A percentile compares a stretch with the other conserved stretches of the same genome.
phyloP scores from a whole-genome alignment of 2,329 filamentous ascomycete genomes.

The Trematosphaeria pertusa region DNA sequence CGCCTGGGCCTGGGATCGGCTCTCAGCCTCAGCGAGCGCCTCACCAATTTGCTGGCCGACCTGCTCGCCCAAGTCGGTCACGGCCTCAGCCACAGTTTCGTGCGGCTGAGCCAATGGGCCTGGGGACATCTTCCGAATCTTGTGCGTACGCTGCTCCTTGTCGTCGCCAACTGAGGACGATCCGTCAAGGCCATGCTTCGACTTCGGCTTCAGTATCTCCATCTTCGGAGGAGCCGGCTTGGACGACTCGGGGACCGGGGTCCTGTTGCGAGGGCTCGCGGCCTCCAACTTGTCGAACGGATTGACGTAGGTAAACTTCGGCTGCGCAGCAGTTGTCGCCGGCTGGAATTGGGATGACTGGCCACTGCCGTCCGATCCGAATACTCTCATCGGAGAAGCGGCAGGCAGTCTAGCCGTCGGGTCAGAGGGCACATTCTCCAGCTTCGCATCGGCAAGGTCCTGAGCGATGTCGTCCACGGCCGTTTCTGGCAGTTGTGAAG shows the following conservation, averaged over 20 bases:
- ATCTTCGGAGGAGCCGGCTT: slow-evolving; percentile 42
- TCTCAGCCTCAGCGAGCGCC: slow-evolving; percentile 62
- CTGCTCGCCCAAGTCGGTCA: slow-evolving; percentile 69
- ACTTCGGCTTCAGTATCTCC: slow-evolving; percentile 55
- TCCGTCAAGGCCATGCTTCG: slow-evolving; percentile 49
- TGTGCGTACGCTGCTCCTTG: slow-evolving; percentile 32
- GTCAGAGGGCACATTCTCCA: slow-evolving; percentile 47
- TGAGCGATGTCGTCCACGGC: slow-evolving; percentile 53
- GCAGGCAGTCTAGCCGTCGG: slow-evolving; percentile 33
- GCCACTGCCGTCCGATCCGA: slow-evolving; percentile 51
- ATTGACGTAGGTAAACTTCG: slow-evolving; percentile 74
- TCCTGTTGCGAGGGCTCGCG: slow-evolving; percentile 66
- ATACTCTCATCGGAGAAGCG: slow-evolving; percentile 38
- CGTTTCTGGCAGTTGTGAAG: slow-evolving; percentile 50
- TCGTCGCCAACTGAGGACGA: slow-evolving; percentile 35
- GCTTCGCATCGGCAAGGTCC: slow-evolving; percentile 53
- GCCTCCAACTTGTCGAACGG: slow-evolving; percentile 74
- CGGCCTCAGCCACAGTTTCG: slow-evolving; percentile 75
- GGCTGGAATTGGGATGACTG: slow-evolving; percentile 43
- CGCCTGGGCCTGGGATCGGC: slow-evolving; percentile 50
- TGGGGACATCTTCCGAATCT: slow-evolving; percentile 22
- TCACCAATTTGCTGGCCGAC: slow-evolving; percentile 69
- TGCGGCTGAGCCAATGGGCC: slow-evolving; percentile 26
- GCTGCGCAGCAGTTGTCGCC: slow-evolving; percentile 36
- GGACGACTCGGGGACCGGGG: slow-evolving; percentile 33